Conservation (phyloP, 192 early-diverging fungal genomes). For the Gamsiella multidivaricata region DNA sequence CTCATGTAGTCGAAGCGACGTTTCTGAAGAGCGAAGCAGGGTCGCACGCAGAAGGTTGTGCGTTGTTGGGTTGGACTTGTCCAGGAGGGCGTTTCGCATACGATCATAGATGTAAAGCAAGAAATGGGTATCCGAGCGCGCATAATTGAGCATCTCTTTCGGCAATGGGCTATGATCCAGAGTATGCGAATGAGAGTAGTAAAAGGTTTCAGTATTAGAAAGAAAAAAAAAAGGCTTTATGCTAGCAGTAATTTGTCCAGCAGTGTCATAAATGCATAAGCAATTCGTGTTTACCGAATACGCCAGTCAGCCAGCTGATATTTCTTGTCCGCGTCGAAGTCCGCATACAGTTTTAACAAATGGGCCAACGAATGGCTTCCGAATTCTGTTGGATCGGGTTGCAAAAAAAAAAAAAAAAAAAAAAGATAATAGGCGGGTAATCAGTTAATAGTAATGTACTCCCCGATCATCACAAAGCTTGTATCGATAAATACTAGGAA, state of each 20-base stretch:
- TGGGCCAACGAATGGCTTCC: conserved; percentile 83
- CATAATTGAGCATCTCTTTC: conserved; percentile 91
- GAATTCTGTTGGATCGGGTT: conserved; percentile 73
- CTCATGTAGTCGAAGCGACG: conserved; percentile 73
- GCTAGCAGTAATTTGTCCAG: not conserved
- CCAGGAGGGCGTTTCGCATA: conserved; percentile 87
- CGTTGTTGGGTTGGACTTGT: conserved; percentile 68
- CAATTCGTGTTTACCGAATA: conserved; percentile 83
- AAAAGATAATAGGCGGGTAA: no score
- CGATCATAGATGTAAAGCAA: conserved; percentile 94
- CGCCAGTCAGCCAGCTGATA: conserved; percentile 99
- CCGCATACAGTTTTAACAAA: conserved; percentile 82
- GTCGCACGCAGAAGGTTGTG: conserved; percentile 73
- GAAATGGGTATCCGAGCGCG: conserved; percentile 95
- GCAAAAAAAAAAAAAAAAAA: no score
- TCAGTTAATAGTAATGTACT: not conserved
- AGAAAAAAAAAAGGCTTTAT: not conserved
- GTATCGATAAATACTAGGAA: not conserved
- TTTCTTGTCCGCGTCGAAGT: conserved; percentile 87
- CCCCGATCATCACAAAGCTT: no score
- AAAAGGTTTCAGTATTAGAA: not conserved
- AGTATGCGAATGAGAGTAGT: not conserved
- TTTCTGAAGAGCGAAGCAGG: conserved; percentile 74
- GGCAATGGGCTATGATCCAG: conserved; percentile 80
- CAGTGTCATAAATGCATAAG: no score